phyloP scores from a whole-genome alignment of 306 rosid species.

The Cucurbita ficifolia region DNA sequence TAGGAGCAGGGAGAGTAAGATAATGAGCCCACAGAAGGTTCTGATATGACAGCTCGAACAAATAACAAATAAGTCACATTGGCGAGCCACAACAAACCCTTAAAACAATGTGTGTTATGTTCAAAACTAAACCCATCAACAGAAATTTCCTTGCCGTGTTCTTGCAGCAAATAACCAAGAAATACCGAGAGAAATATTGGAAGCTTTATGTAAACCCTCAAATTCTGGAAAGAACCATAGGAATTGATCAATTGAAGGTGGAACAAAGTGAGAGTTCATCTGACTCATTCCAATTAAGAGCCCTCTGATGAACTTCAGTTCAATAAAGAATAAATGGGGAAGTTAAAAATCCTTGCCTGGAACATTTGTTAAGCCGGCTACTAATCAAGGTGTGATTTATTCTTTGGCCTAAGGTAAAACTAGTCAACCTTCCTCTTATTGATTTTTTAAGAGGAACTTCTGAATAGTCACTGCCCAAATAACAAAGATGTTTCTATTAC shows the following conservation, averaged over 20 bases:
- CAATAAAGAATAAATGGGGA: neutral
- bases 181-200: too few species aligned
- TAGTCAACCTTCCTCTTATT: neutral
- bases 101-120: too few species aligned
- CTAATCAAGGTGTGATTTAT: neutral
- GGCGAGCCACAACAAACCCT: too few species aligned
- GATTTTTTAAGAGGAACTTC: neutral
- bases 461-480: neutral
- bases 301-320: neutral
- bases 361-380: neutral
- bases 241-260: neutral
- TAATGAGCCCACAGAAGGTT: too few species aligned
- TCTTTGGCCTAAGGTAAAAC: neutral
- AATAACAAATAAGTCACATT: too few species aligned
- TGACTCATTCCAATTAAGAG: neutral
- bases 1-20: too few species aligned
- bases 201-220: too few species aligned
- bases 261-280: neutral
- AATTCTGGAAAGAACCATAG: neutral
- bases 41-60: too few species aligned
- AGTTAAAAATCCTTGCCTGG: neutral
- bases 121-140: too few species aligned
- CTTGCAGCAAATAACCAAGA: too few species aligned
- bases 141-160: too few species aligned
- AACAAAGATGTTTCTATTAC: neutral